A percentile compares a stretch with the other conserved stretches of the same genome.
These are phyloP conservation scores for Bipolaris bicolor DNA, from an alignment of 2,329 filamentous ascomycete genomes.

Conservation along the genomic window DNA sequence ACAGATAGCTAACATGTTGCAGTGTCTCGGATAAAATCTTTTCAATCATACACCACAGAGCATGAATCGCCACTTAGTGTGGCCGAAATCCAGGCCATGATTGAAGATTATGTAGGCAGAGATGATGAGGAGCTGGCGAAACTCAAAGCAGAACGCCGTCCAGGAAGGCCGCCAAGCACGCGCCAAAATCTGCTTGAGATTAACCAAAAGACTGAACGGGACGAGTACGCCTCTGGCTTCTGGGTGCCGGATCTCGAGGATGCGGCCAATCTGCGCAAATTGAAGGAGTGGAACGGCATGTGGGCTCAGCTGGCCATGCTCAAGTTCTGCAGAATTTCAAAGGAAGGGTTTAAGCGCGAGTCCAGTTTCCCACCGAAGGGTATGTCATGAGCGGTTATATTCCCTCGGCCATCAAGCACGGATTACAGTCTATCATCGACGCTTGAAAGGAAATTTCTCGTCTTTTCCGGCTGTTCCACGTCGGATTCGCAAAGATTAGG, in stretches of 20 bases:
- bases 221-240: constrained; percentile 84
- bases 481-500: background rate
- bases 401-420: background rate
- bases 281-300: constrained; percentile 79
- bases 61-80: constrained; percentile 56
- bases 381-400: constrained; percentile 37
- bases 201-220: constrained; percentile 71
- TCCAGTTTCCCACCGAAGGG: constrained; percentile 76
- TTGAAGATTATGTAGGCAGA: constrained; percentile 60
- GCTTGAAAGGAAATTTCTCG: no score
- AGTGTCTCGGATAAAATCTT: constrained; percentile 74
- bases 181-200: constrained; percentile 79
- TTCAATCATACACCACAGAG: constrained; percentile 69
- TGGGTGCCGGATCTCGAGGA: constrained; percentile 82
- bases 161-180: constrained; percentile 78
- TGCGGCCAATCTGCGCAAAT: constrained; percentile 66
- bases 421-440: background rate
- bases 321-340: constrained; percentile 76
- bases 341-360: constrained; percentile 67
- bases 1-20: constrained; percentile 1
- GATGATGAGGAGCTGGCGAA: constrained; percentile 72
- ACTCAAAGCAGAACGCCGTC: constrained; percentile 71
- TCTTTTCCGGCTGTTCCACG: no score
- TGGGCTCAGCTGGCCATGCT: constrained; percentile 81
- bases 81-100: constrained; percentile 61